A percentile compares a stretch with the other conserved stretches of the same genome.
phyloP scores from a whole-genome alignment of 2,329 filamentous ascomycete species.

The Alternaria infectoria region DNA sequence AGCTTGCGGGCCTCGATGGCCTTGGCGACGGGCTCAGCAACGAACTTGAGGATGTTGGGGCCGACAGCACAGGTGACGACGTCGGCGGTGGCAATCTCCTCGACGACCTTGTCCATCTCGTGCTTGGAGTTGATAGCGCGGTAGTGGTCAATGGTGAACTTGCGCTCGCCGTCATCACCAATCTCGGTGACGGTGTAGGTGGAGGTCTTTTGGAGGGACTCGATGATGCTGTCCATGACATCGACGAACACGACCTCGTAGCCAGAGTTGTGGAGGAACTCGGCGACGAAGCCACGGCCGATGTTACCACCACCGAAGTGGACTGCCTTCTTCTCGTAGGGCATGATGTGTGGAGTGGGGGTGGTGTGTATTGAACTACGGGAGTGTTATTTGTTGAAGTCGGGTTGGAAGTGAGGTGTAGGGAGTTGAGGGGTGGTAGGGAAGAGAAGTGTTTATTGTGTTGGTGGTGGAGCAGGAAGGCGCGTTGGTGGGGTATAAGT shows the following conservation, averaged over 20 bases:
- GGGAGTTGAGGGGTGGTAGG: constrained; percentile 2
- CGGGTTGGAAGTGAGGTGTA: constrained; percentile 1
- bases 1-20: constrained; percentile 78
- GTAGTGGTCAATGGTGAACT: constrained; percentile 90
- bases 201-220: constrained; percentile 74
- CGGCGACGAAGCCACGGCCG: constrained; percentile 56
- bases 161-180: constrained; percentile 78
- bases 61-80: constrained; percentile 97
- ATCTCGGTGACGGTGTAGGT: constrained; percentile 95
- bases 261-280: constrained; percentile 89
- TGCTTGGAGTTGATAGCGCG: constrained; percentile 94
- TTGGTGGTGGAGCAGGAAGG: constrained; percentile 13
- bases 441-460: constrained; percentile 9
- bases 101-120: constrained; percentile 78
- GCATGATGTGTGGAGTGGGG: constrained; percentile 33
- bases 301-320: constrained; percentile 63
- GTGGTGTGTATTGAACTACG: constrained; percentile 13
- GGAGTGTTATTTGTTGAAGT: constrained; percentile 24
- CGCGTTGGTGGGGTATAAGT: constrained; percentile 35
- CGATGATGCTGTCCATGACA: constrained; percentile 83
- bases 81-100: constrained; percentile 86
- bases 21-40: constrained; percentile 94
- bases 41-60: constrained; percentile 94
- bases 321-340: constrained; percentile 56
- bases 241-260: constrained; percentile 97